Evolutionary conservation across 169 alveolate genomes (phyloP), one percentile per base, ranked within the genome.

Genomic region (Perkinsus marinus): DNA sequence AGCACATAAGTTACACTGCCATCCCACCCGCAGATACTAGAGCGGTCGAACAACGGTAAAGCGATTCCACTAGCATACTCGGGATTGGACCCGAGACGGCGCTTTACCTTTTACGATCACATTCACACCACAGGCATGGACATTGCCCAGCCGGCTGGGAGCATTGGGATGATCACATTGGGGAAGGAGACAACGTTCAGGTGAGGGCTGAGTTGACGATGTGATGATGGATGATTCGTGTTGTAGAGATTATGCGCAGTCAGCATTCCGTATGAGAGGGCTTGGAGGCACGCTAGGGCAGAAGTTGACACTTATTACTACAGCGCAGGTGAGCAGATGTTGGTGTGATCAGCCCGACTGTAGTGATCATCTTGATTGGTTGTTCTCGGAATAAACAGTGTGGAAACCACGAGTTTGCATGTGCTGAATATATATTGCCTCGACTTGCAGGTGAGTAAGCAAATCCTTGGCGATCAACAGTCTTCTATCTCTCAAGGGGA

Each of bases 41-140:
- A 39, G 37, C 30, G 79, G 38, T 22, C 38, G 30, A 90, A 90
- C 39, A 39, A 90, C 89, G 79, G 19, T 34, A 0, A 30, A 90
- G 95, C 95, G 34, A 93, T 95, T 47, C 96, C 95, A 79, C 93
- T 96, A 39, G 96, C 96, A 6, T 97, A 96, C 93, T 96, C 97
- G 92, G 97, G 97, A 39, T 92, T 97, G 13, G 96, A 98, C 7
- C 95, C 95, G 36, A 95, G 95, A 41, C 94, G 95, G 41, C 92
- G 99, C 37, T 96, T 97, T 94, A 94, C 97, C 89, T 97, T 96
- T 95, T 97, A 97, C 94, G 99, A 97, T 93, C 99, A 97, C 90
- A 90, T 57, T 26, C 98, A 97, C 94, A 93, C 98, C 9, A 96
- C 97, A 39, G 98, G 98, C 38, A 98, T 96, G 95, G 99, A 97